Base-by-base conservation (phyloP, 495 filamentous ascomycete species). In the Lasiosphaeriaceae sp. region DNA sequence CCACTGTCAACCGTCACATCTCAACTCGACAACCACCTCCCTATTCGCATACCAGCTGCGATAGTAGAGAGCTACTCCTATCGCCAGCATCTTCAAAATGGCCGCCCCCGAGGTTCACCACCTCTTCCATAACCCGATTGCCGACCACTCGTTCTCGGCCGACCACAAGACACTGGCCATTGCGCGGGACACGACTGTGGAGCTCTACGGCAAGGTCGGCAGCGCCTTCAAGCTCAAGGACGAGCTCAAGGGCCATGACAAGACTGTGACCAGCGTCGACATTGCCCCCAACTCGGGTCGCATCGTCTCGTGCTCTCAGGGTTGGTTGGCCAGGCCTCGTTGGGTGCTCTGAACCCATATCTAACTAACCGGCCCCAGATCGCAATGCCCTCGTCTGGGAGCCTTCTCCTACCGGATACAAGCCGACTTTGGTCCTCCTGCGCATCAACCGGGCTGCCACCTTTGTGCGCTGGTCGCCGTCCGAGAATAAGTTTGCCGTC, bases 11-110 rank as follows among this genome's bases (percentile, higher is more conserved):
- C 41, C 26, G 37, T 47, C 60, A 52, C 22, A 47, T 50, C 58
- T 41, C 48, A 50, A 41, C 54, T 43, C 39, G 16, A 43, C 39
- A 14, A 61, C 54, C 37, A 49, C 46, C 47, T 51, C 41, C 46
- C 17, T 37, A 37, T 11, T 12, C 17, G 20, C 39, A 56, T 17
- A 29, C 56, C 17, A 54, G 34, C 26, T 35, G 80, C 83, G 90
- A 83, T 96, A 96, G 94, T 98, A 86, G 94, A 98, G 95, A 96
- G 92, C 83, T 89, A 84, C 93, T 98, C 94, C 94, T 97, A 93
- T 90, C 90, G 73, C 72, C 24, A 20, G 6, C 19, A 45, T 29
- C 45, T 47, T 57, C 63, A 72, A 22, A 11, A 97, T 97, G 93
- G 79, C 88, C 46, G 63, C 86, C 56, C 89, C 93, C 55, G 90